Evolutionary conservation across 306 rosid species (phyloP).

Genomic region (Malus asiatica): DNA sequence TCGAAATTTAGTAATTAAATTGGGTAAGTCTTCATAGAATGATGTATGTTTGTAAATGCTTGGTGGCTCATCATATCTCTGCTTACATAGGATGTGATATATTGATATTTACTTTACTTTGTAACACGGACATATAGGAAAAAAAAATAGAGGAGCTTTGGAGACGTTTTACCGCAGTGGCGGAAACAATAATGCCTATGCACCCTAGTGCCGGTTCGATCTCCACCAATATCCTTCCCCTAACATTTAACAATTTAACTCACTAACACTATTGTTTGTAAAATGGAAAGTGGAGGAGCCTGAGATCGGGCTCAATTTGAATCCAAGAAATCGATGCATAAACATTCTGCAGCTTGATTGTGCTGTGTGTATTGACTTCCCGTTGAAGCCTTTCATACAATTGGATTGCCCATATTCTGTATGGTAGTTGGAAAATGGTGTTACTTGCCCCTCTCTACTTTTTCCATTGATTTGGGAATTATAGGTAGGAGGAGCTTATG

Average conservation of each 20-base stretch:
- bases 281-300: not conserved
- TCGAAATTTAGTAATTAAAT: not conserved
- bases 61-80: not conserved
- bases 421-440: not conserved
- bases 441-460: not conserved
- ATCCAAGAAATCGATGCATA: not conserved
- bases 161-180: no score
- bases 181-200: no score
- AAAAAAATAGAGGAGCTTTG: not conserved
- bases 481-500: not conserved
- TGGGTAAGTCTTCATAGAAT: not conserved
- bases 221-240: no score
- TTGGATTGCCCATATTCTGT: not conserved
- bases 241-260: no score
- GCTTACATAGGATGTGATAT: not conserved
- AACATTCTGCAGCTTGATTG: not conserved
- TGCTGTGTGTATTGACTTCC: not conserved
- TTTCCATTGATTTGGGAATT: not conserved
- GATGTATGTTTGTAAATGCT: not conserved
- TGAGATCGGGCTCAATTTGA: not conserved
- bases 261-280: no score
- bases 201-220: no score
- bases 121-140: no score
- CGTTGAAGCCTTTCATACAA: not conserved
- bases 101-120: not conserved